A percentile compares a stretch with the other conserved stretches of the same genome.
phyloP scores from a whole-genome alignment of 441 rosid species.

The Bruguiera hainesii region DNA sequence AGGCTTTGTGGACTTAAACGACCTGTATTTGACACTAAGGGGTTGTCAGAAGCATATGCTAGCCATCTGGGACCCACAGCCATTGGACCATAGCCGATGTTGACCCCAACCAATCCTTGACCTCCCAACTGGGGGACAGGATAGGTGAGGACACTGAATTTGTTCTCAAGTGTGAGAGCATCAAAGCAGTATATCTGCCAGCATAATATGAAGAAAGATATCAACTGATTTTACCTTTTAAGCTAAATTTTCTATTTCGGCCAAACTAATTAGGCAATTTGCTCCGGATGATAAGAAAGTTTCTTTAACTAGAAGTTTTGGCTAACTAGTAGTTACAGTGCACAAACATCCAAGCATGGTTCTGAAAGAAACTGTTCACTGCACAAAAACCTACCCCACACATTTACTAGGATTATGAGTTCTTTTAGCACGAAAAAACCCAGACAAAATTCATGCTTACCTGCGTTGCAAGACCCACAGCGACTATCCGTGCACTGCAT shows the following conservation, averaged over 20 bases:
- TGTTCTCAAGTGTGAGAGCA: slow-evolving; percentile 83
- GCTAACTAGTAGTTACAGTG: slow-evolving; percentile 14
- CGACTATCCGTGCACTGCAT: slow-evolving; percentile 82
- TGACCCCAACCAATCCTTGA: slow-evolving; percentile 67
- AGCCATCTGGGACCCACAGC: slow-evolving; percentile 96
- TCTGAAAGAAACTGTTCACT: slow-evolving; percentile 8
- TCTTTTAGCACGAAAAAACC: slow-evolving; percentile 10
- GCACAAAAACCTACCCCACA: slow-evolving; percentile 2
- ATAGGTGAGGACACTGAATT: slow-evolving; percentile 89
- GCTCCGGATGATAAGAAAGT: background rate
- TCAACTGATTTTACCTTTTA: slow-evolving; percentile 13
- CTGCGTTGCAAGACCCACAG: slow-evolving; percentile 85
- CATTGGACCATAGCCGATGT: slow-evolving; percentile 94
- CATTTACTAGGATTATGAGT: background rate
- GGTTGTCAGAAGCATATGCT: slow-evolving; percentile 89
- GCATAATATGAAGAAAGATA: slow-evolving; percentile 16
- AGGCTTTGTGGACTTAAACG: slow-evolving; percentile 93
- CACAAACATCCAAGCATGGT: slow-evolving; percentile 13
- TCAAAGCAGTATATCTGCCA: slow-evolving; percentile 95
- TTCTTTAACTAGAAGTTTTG: slow-evolving; percentile 13
- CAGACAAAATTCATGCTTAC: slow-evolving; percentile 39
- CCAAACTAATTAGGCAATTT: slow-evolving; percentile 13
- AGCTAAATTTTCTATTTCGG: slow-evolving; percentile 8
- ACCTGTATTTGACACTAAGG: slow-evolving; percentile 65
- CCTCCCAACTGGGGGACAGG: slow-evolving; percentile 86